A percentile compares a stretch with the other conserved stretches of the same genome.
phyloP scores from a whole-genome alignment of 2,329 filamentous ascomycete genomes.

The Penicillium aurantiogriseum region DNA sequence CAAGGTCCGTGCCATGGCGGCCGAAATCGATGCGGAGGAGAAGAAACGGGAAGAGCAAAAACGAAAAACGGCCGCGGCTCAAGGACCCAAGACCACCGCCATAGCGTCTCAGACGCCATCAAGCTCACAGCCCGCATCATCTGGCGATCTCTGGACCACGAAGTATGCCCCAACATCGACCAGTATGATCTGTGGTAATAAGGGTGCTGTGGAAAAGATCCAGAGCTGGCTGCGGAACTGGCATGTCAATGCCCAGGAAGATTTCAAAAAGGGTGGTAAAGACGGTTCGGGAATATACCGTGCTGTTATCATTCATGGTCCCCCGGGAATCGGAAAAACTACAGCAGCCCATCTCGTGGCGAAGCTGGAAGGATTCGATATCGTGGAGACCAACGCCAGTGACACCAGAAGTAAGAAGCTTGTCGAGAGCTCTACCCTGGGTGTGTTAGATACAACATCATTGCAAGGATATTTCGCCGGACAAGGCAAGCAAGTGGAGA shows the following conservation, averaged over 20 bases:
- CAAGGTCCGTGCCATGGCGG: conserved; percentile 75
- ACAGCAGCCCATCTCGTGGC: conserved; percentile 94
- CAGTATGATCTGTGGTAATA: conserved; percentile 93
- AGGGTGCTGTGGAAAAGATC: conserved; percentile 82
- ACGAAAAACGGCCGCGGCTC: conserved; percentile 46
- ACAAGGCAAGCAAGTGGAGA: conserved; percentile 76
- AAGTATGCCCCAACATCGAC: conserved; percentile 89
- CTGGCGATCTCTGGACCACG: conserved; percentile 76
- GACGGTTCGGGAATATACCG: conserved; percentile 81
- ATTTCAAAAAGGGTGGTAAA: conserved; percentile 78
- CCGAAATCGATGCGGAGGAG: conserved; percentile 83
- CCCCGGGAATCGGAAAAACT: conserved; percentile 95
- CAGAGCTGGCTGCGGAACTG: conserved; percentile 84
- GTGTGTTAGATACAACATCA: conserved; percentile 91
- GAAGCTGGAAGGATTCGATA: conserved; percentile 87
- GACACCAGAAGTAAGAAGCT: conserved; percentile 95
- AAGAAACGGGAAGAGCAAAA: conserved; percentile 50
- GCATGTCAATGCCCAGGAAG: conserved; percentile 71
- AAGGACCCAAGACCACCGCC: conserved; percentile 29
- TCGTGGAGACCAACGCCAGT: conserved; percentile 93
- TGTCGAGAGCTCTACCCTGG: conserved; percentile 81
- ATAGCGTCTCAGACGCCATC: conserved; percentile 48
- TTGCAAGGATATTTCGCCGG: conserved; percentile 86
- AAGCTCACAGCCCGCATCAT: conserved; percentile 41
- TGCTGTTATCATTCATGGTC: conserved; percentile 92